Evolutionary conservation across 257 asterid species (phyloP).

Genomic region (Solanum paucissectum): DNA sequence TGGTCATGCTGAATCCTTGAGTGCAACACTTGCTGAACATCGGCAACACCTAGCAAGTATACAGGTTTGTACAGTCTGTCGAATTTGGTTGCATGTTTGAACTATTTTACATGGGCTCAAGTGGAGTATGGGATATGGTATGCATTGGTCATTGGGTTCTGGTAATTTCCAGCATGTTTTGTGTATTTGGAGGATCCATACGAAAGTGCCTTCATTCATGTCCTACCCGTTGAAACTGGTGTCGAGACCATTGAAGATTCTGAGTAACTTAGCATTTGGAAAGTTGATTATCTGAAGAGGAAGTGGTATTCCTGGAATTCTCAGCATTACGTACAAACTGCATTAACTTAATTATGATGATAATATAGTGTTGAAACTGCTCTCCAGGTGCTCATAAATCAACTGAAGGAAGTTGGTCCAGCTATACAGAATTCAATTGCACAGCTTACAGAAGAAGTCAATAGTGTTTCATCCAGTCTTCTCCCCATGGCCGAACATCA

Average conservation of each 20-base stretch:
- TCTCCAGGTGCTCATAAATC: slow-evolving; percentile 88
- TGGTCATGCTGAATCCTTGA: slow-evolving; percentile 86
- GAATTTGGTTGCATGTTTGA: not conserved
- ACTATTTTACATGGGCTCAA: not conserved
- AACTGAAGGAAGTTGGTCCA: slow-evolving; percentile 94
- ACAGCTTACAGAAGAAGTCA: slow-evolving; percentile 81
- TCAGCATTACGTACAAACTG: not conserved
- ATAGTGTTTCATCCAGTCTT: slow-evolving; percentile 54
- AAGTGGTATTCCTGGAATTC: not conserved
- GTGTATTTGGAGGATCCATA: not conserved
- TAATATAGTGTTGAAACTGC: not conserved
- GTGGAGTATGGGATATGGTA: not conserved
- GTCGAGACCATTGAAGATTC: not conserved
- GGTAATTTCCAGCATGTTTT: not conserved
- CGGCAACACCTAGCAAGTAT: slow-evolving; percentile 92
- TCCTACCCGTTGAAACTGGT: not conserved
- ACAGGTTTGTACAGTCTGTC: slow-evolving; percentile 42
- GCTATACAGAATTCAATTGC: slow-evolving; percentile 77
- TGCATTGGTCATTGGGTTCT: not conserved
- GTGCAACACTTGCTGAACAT: slow-evolving; percentile 85
- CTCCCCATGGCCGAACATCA: slow-evolving; percentile 42
- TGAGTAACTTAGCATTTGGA: not conserved
- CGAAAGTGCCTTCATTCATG: not conserved
- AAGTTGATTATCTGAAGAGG: not conserved
- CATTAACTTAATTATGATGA: not conserved